phyloP scores from a whole-genome alignment of 2,329 filamentous ascomycete species.

The Macrophomina tecta region DNA sequence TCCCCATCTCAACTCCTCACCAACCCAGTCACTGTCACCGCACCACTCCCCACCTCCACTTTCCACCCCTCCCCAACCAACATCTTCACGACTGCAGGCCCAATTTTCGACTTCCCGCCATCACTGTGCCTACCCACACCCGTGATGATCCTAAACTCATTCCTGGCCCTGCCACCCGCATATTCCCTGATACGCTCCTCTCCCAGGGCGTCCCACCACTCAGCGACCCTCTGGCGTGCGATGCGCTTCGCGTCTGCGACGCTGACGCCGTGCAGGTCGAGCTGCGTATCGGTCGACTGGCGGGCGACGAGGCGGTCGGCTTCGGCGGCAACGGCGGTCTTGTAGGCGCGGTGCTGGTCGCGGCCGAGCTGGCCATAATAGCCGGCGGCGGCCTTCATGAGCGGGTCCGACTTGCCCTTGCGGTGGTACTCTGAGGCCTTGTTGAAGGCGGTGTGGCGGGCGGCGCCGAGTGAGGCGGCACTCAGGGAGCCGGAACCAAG shows the following conservation, averaged over 20 bases:
- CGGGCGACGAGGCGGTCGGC: conserved; percentile 73
- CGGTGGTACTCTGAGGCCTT: conserved; percentile 66
- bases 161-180: conserved; percentile 49
- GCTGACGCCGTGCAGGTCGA: conserved; percentile 85
- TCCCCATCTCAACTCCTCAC: conserved; percentile 30
- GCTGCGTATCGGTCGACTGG: conserved; percentile 65
- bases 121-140: conserved; percentile 80
- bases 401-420: conserved; percentile 69
- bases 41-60: conserved; percentile 73
- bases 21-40: conserved; percentile 71
- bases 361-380: conserved; percentile 77
- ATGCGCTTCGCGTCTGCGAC: conserved; percentile 84
- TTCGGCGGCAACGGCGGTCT: conserved; percentile 65
- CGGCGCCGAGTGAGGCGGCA: conserved; percentile 51
- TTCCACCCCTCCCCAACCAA: conserved; percentile 84
- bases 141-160: conserved; percentile 77
- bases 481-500: conserved; percentile 43
- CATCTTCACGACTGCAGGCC: conserved; percentile 78
- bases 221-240: conserved; percentile 67
- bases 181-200: conserved; percentile 63
- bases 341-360: conserved; percentile 65
- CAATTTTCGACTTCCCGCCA: conserved; percentile 75
- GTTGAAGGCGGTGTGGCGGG: conserved; percentile 58
- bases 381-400: conserved; percentile 76
- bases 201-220: conserved; percentile 79